Base-by-base conservation (phyloP, 495 filamentous ascomycete genomes). In the Cercophora scortea region DNA sequence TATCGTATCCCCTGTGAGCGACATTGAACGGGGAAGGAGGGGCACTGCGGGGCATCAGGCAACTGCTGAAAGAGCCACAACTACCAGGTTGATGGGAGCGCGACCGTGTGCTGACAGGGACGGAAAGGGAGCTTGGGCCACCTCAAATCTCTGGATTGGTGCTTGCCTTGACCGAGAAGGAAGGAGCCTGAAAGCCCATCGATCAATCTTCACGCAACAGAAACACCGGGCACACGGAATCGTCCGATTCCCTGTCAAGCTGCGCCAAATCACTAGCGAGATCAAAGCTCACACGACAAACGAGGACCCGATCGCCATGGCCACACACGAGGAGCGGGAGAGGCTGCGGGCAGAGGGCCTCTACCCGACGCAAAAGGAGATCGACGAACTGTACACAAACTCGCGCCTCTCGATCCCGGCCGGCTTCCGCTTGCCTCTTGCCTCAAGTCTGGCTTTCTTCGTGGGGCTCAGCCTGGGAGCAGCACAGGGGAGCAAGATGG, bases 381-480 rank as follows among this genome's bases (percentile, higher is more conserved):
- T 61, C 32, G 56, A 59, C n/a, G 49, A 53, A 16, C 16, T 57
- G 32, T 56, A 58, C 47, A 52, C 35, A 9, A 65, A 75, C 34
- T 68, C 76, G 2, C 84, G 91, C 33, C 77, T 95, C 45, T 64
- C 83, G 78, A 55, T 82, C 77, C 68, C 70, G 32, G 52, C 65
- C 4, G 56, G 73, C 19, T 51, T 79, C 42, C 87, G 91, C 34
- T 71, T 95, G 19, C 79, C 83, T 18, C 69, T 84, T 45, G 79
- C 80, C 15, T 70, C 78, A 3, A 40, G 74, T 8, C 64, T 80
- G 4, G 81, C 83, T 12, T 85, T 88, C 61, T 40, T 79, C 15
- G 70, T 82, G 32, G 92, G 91, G 15, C 65, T 85, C 52, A 64
- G 64, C 15, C 72, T 97, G 35, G 93, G 93, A 38, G 68, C 83